Evolutionary conservation across 75 land plant genomes (phyloP), one percentile per base, ranked within the genome.

Genomic region (Selaginella tamariscina): DNA sequence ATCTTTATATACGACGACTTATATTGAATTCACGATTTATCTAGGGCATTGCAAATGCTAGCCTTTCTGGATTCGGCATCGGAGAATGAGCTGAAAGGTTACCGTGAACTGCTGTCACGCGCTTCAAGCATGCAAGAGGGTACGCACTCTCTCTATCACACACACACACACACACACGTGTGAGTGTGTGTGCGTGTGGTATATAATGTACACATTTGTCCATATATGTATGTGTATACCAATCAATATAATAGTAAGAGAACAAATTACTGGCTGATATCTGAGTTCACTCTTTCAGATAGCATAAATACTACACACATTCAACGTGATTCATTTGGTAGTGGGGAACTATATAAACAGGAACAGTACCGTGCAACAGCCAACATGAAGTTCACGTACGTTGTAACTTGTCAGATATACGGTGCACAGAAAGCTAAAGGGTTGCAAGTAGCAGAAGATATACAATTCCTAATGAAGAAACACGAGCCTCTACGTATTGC

Each of bases 351-450:
- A 9, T 59, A 59, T n/a, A 59, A 59, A 23, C 9, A 59, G 26
- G 32, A 75, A 29, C 87, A 89, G 69, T 86, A 89, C 54, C 78
- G 71, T 55, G 97, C 95, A 29, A 88, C 85, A 44, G 89, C 87
- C 24, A 68, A 81, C 67, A 88, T 92, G 95, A 92, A 92, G 64
- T 92, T 73, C 33, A 92, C 98, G 5, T 92, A 92, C 78, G 98
- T 92, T 62, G 84, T 92, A 66, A 76, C 98, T 2, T 89, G 98
- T 70, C 98, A 93, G 73, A 89, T 93, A 9, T 93, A 93, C 79
- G 98, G 98, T 13, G 8, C 74, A 5, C 98, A 93, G 70, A 93
- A 87, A 79, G 83, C 70, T 5, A 76, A 76, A 55, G 80, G 83
- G 44, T 86, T 84, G 56, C 78, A 82, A 0, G 86, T 68, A 65